phyloP scores from a whole-genome alignment of 2,329 filamentous ascomycete genomes.

The Fusarium graminum region DNA sequence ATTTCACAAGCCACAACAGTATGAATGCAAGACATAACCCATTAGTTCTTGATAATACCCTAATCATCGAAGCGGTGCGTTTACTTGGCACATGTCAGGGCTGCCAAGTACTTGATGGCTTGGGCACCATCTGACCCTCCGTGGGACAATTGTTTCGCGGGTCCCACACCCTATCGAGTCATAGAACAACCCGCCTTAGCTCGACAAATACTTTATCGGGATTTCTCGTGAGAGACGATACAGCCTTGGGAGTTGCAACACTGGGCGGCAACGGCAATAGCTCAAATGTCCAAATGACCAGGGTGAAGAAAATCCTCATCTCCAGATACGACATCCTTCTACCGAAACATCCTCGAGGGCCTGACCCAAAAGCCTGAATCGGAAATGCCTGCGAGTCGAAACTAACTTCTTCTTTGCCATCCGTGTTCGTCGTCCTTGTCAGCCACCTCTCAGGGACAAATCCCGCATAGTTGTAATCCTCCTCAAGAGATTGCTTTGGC shows the following conservation, averaged over 20 bases:
- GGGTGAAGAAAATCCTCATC: slow-evolving; percentile 47
- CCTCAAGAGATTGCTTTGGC: not conserved
- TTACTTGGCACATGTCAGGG: no score
- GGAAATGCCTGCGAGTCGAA: slow-evolving; percentile 53
- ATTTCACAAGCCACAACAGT: not conserved
- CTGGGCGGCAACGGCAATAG: slow-evolving; percentile 5
- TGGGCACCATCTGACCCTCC: no score
- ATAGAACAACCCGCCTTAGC: not conserved
- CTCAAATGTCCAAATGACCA: slow-evolving; percentile 51
- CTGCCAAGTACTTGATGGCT: no score
- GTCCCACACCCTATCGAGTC: no score
- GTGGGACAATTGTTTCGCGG: no score
- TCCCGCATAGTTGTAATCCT: slow-evolving; percentile 2
- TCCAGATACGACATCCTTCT: slow-evolving; percentile 49
- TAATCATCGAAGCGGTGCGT: no score
- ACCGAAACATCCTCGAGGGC: slow-evolving; percentile 55
- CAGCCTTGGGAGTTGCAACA: not conserved
- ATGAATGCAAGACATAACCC: no score
- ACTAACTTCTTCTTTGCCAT: slow-evolving; percentile 11
- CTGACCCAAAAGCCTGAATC: slow-evolving; percentile 53
- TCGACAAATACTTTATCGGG: slow-evolving; percentile 18
- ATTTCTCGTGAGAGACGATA: slow-evolving; percentile 6
- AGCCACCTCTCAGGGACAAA: slow-evolving; percentile 39
- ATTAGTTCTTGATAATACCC: no score
- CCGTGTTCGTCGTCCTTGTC: not conserved